Conservation (phyloP, 1,139 yeast species). For the Neolecta irregularis region DNA sequence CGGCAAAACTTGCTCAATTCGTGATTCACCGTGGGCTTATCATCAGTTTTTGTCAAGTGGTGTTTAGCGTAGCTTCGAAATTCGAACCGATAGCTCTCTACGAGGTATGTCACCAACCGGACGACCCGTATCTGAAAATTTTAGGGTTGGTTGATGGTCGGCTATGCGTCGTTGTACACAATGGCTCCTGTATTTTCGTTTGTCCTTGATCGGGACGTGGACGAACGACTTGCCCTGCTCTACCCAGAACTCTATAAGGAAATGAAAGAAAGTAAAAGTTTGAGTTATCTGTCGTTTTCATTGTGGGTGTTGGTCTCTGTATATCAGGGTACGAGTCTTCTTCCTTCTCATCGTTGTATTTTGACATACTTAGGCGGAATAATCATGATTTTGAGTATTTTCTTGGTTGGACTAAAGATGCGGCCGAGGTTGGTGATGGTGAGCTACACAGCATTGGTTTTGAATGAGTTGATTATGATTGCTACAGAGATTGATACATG, state of each 20-base stretch:
- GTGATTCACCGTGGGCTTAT: slow-evolving; percentile 91
- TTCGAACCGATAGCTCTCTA: slow-evolving; percentile 90
- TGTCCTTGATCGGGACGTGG: slow-evolving; percentile 82
- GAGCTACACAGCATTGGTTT: slow-evolving; percentile 61
- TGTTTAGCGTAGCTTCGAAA: slow-evolving; percentile 66
- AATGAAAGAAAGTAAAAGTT: slow-evolving; percentile 69
- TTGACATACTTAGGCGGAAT: slow-evolving; percentile 15
- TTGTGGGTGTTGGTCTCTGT: slow-evolving; percentile 81
- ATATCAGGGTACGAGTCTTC: slow-evolving; percentile 55
- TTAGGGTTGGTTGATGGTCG: slow-evolving; percentile 97
- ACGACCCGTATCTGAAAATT: not conserved
- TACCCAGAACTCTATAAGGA: slow-evolving; percentile 94
- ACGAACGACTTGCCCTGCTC: slow-evolving; percentile 70
- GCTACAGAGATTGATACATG: slow-evolving; percentile 82
- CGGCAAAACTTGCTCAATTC: slow-evolving; percentile 89
- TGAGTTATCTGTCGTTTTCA: slow-evolving; percentile 75
- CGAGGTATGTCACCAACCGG: slow-evolving; percentile 11
- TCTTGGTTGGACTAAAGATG: slow-evolving; percentile 47
- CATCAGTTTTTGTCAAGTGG: slow-evolving; percentile 92
- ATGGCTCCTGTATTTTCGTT: slow-evolving; percentile 97
- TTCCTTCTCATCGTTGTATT: not conserved
- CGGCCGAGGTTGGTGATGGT: slow-evolving; percentile 62
- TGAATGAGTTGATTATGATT: slow-evolving; percentile 87
- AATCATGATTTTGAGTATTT: slow-evolving; percentile 68
- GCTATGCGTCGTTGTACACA: slow-evolving; percentile 90